Percentiles rank a stretch among this genome's conserved stretches.
Conservation (phyloP, 2,329 filamentous ascomycete genomes). For the Fusarium sambucinum region DNA sequence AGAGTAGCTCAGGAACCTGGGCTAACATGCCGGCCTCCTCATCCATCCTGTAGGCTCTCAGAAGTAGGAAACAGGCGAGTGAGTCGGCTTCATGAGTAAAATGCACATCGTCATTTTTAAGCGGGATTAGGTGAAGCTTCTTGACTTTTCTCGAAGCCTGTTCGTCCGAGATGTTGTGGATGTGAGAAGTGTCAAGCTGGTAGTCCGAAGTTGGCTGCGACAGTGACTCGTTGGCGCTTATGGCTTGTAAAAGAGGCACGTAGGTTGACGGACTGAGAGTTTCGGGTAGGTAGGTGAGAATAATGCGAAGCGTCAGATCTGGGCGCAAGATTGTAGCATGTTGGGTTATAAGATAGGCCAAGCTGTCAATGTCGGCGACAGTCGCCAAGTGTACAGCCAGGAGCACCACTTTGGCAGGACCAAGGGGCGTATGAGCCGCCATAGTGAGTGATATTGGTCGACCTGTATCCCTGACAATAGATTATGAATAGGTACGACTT, state of each 20-base stretch:
- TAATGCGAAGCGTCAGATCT: conserved; percentile 76
- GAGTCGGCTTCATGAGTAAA: conserved; percentile 64
- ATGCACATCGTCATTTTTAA: conserved; percentile 64
- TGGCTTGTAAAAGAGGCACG: conserved; percentile 68
- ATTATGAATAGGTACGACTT: neutral
- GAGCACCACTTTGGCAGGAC: conserved; percentile 76
- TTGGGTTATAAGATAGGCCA: conserved; percentile 70
- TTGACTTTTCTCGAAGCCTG: conserved; percentile 73
- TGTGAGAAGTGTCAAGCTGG: conserved; percentile 66
- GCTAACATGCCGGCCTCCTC: conserved; percentile 77
- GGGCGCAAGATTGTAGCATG: conserved; percentile 70
- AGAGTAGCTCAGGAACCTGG: conserved; percentile 74
- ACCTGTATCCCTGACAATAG: neutral
- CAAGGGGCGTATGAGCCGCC: conserved; percentile 57
- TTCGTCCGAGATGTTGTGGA: conserved; percentile 71
- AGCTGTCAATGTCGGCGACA: conserved; percentile 71
- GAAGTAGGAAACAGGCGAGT: conserved; percentile 73
- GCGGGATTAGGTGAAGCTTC: conserved; percentile 72
- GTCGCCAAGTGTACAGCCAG: conserved; percentile 78
- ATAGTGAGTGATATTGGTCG: conserved; percentile 32
- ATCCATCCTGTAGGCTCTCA: conserved; percentile 76
- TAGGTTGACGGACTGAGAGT: conserved; percentile 73
- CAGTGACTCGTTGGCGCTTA: conserved; percentile 63
- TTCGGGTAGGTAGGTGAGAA: conserved; percentile 83
- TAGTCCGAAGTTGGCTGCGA: conserved; percentile 54